Conservation (phyloP, 257 asterid species). For the Cynanchum wilfordii region DNA sequence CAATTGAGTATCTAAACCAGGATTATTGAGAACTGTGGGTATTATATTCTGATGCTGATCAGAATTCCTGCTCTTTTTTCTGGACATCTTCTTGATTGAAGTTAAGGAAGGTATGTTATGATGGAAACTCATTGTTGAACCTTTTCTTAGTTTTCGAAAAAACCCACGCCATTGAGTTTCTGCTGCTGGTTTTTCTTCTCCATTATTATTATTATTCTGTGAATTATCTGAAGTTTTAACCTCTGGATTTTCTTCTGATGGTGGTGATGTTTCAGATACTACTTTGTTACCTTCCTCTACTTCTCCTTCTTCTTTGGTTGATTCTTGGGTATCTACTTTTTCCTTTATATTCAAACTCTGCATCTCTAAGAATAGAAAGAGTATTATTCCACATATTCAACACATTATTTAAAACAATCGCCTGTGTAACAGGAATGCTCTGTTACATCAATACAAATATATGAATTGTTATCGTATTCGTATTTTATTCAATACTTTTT, state of each 20-base stretch:
- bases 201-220: conserved; percentile 15
- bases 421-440: too few species aligned
- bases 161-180: conserved; percentile 85
- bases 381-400: too few species aligned
- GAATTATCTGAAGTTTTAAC: conserved; percentile 45
- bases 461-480: too few species aligned
- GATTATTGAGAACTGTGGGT: conserved; percentile 39
- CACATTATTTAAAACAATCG: too few species aligned
- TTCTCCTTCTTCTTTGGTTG: conserved; percentile 22
- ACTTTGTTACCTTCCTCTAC: conserved; percentile 31
- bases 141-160: conserved; percentile 70
- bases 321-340: conserved; percentile 22
- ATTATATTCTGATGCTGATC: conserved; percentile 40
- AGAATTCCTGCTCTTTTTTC: conserved; percentile 42
- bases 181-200: conserved; percentile 18
- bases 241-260: conserved; percentile 8
- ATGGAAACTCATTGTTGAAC: conserved; percentile 55
- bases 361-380: conserved; percentile 37
- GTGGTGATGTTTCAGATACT: conserved; percentile 24
- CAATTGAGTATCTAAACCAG: conserved; percentile 53
- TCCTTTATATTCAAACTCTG: conserved; percentile 36
- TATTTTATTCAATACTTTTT: too few species aligned
- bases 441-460: too few species aligned
- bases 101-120: conserved; percentile 67
- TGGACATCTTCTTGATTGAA: conserved; percentile 70